Percentiles rank a stretch among this genome's conserved stretches.
These are phyloP conservation scores for Aspergillus cejpii DNA, from an alignment of 2,329 filamentous ascomycete genomes.

Conservation along the genomic window DNA sequence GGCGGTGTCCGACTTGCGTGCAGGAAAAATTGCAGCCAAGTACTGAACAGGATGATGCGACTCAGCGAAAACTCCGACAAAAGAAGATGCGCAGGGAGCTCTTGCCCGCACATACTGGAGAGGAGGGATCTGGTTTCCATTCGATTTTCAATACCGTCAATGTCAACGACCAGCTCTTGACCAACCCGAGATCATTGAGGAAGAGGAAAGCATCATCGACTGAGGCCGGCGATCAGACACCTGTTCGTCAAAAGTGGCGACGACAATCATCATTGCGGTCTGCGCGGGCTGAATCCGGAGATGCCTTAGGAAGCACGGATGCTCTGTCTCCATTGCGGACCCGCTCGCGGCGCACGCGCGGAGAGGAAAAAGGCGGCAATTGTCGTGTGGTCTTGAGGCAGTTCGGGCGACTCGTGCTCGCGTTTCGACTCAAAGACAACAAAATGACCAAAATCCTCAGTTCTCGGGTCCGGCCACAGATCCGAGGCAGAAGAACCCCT, in stretches of 20 bases:
- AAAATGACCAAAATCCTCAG: slow-evolving; percentile 57
- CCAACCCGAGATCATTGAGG: slow-evolving; percentile 69
- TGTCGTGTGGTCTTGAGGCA: slow-evolving; percentile 39
- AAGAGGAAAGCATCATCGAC: slow-evolving; percentile 77
- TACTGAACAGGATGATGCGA: slow-evolving; percentile 16
- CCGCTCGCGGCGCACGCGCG: slow-evolving; percentile 53
- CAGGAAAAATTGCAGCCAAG: slow-evolving; percentile 36
- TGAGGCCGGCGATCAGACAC: slow-evolving; percentile 46
- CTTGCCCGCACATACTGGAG: slow-evolving; percentile 60
- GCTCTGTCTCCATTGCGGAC: slow-evolving; percentile 32
- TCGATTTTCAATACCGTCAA: slow-evolving; percentile 70
- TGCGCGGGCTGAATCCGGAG: slow-evolving; percentile 19
- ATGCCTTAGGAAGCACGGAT: slow-evolving; percentile 18
- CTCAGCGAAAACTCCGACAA: slow-evolving; percentile 51
- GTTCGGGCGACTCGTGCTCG: slow-evolving; percentile 49
- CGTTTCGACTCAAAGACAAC: slow-evolving; percentile 51
- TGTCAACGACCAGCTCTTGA: slow-evolving; percentile 64
- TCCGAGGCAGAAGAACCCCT: slow-evolving; percentile 44
- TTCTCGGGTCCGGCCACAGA: slow-evolving; percentile 53
- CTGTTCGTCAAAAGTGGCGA: slow-evolving; percentile 46
- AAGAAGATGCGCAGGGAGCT: slow-evolving; percentile 65
- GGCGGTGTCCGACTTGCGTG: slow-evolving; percentile 57
- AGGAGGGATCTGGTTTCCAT: slow-evolving; percentile 62
- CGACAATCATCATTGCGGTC: slow-evolving; percentile 28
- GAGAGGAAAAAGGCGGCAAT: slow-evolving; percentile 35